A percentile compares a stretch with the other conserved stretches of the same genome.
Evolutionary conservation across 1,284 basidiomycete genomes (phyloP).

Genomic region (Chalciporus sp.): DNA sequence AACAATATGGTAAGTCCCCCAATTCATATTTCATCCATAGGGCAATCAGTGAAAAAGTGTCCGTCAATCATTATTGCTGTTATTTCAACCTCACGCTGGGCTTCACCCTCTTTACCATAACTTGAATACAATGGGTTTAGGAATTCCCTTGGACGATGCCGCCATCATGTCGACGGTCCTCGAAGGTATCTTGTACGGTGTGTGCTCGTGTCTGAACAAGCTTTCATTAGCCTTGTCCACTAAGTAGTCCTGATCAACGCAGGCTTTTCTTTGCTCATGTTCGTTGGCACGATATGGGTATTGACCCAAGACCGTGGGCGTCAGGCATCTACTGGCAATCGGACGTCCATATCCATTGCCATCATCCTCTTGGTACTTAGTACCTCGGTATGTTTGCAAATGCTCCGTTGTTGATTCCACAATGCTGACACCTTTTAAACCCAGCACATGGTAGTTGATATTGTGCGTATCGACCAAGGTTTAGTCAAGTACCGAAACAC

Average conservation of each 20-base stretch:
- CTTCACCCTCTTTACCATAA: too few relatives aligned
- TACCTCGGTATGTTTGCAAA: conserved; percentile 2
- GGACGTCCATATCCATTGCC: neutral
- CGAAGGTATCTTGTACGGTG: conserved; percentile 17
- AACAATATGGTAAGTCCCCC: too few relatives aligned
- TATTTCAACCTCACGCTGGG: too few relatives aligned
- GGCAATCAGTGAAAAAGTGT: too few relatives aligned
- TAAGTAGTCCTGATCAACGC: neutral
- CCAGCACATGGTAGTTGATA: conserved; percentile 24
- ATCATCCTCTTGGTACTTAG: conserved; percentile 5
- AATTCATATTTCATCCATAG: too few relatives aligned
- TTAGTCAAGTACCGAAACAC: conserved; percentile 21
- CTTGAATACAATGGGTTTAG: conserved; percentile 4
- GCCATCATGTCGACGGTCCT: conserved; percentile 7
- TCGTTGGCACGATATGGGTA: conserved; percentile 2
- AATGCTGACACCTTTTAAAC: neutral
- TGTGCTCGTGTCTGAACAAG: too few relatives aligned
- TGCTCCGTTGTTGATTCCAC: too few relatives aligned
- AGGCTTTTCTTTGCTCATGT: conserved; percentile 13
- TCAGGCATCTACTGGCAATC: neutral
- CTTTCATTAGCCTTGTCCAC: neutral
- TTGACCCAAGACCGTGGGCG: neutral
- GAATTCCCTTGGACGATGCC: conserved; percentile 14
- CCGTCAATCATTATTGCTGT: too few relatives aligned
- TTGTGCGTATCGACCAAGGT: conserved; percentile 22